Evolutionary conservation across 805 yeast genomes (phyloP).

Genomic region (Diddensiella santjacobensis): DNA sequence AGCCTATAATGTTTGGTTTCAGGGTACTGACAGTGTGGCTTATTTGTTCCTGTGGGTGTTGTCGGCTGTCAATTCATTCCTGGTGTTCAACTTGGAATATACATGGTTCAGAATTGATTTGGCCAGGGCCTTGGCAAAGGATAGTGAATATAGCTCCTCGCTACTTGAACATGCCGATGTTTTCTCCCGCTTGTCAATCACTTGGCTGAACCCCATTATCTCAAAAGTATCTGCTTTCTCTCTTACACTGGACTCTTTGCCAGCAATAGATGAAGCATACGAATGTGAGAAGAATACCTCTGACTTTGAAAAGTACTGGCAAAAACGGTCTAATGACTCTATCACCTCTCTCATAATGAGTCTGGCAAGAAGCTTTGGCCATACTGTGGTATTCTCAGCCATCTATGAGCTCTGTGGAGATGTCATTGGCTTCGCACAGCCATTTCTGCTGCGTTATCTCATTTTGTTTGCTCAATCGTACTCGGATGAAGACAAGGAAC

Average conservation of each 20-base stretch:
- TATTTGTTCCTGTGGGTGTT: neutral
- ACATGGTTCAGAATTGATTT: neutral
- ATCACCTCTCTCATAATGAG: constrained; percentile 15
- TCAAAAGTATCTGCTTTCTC: constrained; percentile 44
- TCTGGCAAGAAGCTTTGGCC: constrained; percentile 40
- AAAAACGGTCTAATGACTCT: constrained; percentile 20
- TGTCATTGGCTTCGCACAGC: constrained; percentile 41
- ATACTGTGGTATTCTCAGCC: constrained; percentile 40
- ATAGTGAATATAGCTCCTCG: neutral
- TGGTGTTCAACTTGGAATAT: constrained; percentile 10
- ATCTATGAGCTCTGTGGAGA: constrained; percentile 44
- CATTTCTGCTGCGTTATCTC: constrained; percentile 39
- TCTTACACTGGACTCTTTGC: constrained; percentile 35
- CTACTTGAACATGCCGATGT: constrained; percentile 43
- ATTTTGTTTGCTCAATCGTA: constrained; percentile 46
- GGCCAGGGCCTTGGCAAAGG: neutral
- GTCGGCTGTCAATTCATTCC: constrained; percentile 4
- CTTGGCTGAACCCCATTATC: constrained; percentile 61
- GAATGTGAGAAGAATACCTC: constrained; percentile 24
- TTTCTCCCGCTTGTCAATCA: constrained; percentile 50
- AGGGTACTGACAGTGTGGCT: neutral
- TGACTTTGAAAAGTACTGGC: constrained; percentile 24
- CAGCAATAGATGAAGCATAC: constrained; percentile 35
- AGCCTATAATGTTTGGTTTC: constrained; percentile 8
- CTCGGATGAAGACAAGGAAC: constrained; percentile 33